A percentile compares a stretch with the other conserved stretches of the same genome.
phyloP scores from a whole-genome alignment of 1,284 basidiomycete species.

The Cutaneotrichosporon daszewskae region DNA sequence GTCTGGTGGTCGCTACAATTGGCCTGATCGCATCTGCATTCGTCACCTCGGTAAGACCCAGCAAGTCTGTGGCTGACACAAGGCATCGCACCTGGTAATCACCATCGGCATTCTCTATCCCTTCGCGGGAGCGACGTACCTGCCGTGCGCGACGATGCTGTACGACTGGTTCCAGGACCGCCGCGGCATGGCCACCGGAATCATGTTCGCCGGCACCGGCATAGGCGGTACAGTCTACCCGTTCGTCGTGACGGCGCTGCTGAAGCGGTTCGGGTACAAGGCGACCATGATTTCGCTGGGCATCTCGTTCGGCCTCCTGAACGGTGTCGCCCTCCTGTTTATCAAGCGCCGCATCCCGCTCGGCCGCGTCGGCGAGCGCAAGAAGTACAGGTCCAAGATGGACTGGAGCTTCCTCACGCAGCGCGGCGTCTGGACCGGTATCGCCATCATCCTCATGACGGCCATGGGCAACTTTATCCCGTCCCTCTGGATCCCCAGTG shows the following conservation, averaged over 20 bases:
- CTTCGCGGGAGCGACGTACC: conserved; percentile 37
- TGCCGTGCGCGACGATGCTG: conserved; percentile 43
- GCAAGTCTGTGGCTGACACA: neutral
- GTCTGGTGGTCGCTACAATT: conserved; percentile 23
- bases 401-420: conserved; percentile 29
- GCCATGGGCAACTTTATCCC: conserved; percentile 46
- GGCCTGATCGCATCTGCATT: conserved; percentile 37
- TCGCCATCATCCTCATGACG: conserved; percentile 34
- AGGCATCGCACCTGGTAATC: conserved; percentile 43
- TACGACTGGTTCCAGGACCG: conserved; percentile 44
- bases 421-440: conserved; percentile 31
- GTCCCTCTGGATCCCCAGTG: conserved; percentile 41
- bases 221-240: conserved; percentile 43
- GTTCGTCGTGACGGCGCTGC: conserved; percentile 35
- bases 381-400: conserved; percentile 5
- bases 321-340: conserved; percentile 31
- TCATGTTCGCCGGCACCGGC: conserved; percentile 45
- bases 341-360: conserved; percentile 42
- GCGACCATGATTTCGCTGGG: conserved; percentile 41
- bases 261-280: conserved; percentile 44
- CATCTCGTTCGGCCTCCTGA: conserved; percentile 31
- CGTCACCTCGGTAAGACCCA: conserved; percentile 18
- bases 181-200: conserved; percentile 42
- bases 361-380: conserved; percentile 2
- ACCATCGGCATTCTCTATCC: conserved; percentile 43